These are phyloP conservation scores for Pholiota molesta DNA, from an alignment of 768 basidiomycete species.

Conservation along the genomic window DNA sequence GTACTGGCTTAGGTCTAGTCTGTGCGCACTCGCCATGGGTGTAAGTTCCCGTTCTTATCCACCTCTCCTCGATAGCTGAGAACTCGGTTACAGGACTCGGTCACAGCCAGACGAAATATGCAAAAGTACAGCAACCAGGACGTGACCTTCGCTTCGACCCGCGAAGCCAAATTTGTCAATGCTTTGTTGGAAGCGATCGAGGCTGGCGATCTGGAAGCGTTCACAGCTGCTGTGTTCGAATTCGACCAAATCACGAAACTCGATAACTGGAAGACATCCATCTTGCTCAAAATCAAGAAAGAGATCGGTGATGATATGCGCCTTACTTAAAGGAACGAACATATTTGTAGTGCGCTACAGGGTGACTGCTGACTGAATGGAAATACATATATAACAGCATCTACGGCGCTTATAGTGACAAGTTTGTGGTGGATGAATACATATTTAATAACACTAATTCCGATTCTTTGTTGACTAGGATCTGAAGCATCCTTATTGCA, in stretches of 20 bases:
- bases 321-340: conserved; percentile 31
- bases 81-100: conserved; percentile 63
- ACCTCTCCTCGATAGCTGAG: not conserved
- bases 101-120: conserved; percentile 82
- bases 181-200: conserved; percentile 75
- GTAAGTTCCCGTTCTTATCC: conserved; percentile 48
- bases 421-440: not conserved
- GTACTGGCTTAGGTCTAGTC: conserved; percentile 86
- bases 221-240: conserved; percentile 85
- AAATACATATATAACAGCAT: not conserved
- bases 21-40: conserved; percentile 87
- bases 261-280: conserved; percentile 94
- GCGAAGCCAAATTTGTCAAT: conserved; percentile 89
- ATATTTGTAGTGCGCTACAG: not conserved
- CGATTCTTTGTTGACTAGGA: no score
- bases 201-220: conserved; percentile 54
- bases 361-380: not conserved
- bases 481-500: no score
- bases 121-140: conserved; percentile 81
- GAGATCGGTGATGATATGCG: conserved; percentile 55
- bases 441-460: not conserved
- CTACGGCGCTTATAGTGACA: not conserved
- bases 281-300: conserved; percentile 90
- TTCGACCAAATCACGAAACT: conserved; percentile 92
- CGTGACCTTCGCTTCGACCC: conserved; percentile 80